phyloP scores from a whole-genome alignment of 805 yeast genomes.

The Pichia occidentalis region DNA sequence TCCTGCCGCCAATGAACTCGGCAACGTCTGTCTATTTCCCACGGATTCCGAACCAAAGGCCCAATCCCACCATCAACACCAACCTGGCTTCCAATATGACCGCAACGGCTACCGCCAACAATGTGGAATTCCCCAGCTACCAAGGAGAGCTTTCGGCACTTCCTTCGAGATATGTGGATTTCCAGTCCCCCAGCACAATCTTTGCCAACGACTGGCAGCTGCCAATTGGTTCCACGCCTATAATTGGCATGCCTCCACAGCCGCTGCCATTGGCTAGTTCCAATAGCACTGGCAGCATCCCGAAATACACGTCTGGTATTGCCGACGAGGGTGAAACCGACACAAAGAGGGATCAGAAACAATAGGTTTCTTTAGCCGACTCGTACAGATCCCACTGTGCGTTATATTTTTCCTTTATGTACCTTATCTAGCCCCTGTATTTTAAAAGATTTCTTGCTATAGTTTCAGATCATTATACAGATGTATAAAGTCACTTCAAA shows the following conservation, averaged over 20 bases:
- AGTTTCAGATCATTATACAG: no score
- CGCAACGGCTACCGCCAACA: constrained; percentile 2
- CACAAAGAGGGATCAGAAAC: no score
- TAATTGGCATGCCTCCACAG: constrained; percentile 28
- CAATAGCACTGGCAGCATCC: background rate
- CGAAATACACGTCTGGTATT: background rate
- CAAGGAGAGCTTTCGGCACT: constrained; percentile 37
- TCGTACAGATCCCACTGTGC: no score
- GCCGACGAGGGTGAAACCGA: background rate
- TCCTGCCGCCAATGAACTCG: constrained; percentile 15
- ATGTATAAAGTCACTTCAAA: no score
- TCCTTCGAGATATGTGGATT: constrained; percentile 69
- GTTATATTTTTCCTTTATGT: no score
- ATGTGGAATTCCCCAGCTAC: background rate
- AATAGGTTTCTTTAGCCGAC: no score
- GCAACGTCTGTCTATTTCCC: constrained; percentile 15
- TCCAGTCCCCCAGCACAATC: constrained; percentile 76
- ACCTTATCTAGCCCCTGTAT: no score
- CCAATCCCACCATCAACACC: constrained; percentile 1
- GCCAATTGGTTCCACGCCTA: constrained; percentile 40
- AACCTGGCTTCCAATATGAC: background rate
- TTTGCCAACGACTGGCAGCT: constrained; percentile 54
- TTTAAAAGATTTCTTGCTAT: no score
- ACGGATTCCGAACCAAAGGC: constrained; percentile 4
- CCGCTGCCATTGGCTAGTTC: constrained; percentile 15